Conservation (phyloP, 352 stramenopile genomes). For the Globisporangium nagaii region DNA sequence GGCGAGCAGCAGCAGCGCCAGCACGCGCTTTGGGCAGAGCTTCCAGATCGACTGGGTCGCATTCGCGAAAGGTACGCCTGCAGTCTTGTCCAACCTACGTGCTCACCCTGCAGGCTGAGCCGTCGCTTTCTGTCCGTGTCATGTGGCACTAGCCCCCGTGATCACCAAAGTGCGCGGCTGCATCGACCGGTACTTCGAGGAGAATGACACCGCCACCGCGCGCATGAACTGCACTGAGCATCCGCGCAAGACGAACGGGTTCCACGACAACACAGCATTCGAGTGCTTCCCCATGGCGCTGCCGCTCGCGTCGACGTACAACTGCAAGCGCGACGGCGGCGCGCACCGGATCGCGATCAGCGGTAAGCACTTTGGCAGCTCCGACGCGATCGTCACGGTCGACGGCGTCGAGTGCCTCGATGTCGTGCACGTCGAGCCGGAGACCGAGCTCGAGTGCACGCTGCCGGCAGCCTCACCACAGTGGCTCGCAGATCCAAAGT, state of each 20-base stretch:
- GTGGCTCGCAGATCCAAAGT: slow-evolving; percentile 26
- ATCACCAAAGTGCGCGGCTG: slow-evolving; percentile 74
- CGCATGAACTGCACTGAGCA: slow-evolving; percentile 45
- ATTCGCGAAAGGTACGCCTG: slow-evolving; percentile 42
- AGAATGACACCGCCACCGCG: slow-evolving; percentile 6
- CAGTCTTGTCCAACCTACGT: not conserved
- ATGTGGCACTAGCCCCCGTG: slow-evolving; percentile 29
- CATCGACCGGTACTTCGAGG: slow-evolving; percentile 65
- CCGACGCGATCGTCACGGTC: slow-evolving; percentile 66
- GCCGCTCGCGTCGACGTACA: slow-evolving; percentile 63
- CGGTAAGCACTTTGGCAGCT: slow-evolving; percentile 69
- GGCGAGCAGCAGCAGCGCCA: slow-evolving; percentile 7
- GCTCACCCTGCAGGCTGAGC: not conserved
- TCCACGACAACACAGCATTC: slow-evolving; percentile 33
- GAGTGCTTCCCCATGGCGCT: slow-evolving; percentile 40
- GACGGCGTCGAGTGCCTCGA: slow-evolving; percentile 64
- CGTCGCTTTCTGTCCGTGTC: not conserved
- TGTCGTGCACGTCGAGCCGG: slow-evolving; percentile 41
- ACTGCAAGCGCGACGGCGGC: slow-evolving; percentile 52
- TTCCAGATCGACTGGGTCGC: slow-evolving; percentile 71
- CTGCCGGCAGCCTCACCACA: slow-evolving; percentile 38
- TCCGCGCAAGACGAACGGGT: slow-evolving; percentile 34
- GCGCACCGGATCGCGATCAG: slow-evolving; percentile 52
- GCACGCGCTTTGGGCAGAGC: slow-evolving; percentile 29
- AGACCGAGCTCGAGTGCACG: slow-evolving; percentile 70